Conservation (phyloP, 371 early-diverging fungal species). For the Massospora cicadina region DNA sequence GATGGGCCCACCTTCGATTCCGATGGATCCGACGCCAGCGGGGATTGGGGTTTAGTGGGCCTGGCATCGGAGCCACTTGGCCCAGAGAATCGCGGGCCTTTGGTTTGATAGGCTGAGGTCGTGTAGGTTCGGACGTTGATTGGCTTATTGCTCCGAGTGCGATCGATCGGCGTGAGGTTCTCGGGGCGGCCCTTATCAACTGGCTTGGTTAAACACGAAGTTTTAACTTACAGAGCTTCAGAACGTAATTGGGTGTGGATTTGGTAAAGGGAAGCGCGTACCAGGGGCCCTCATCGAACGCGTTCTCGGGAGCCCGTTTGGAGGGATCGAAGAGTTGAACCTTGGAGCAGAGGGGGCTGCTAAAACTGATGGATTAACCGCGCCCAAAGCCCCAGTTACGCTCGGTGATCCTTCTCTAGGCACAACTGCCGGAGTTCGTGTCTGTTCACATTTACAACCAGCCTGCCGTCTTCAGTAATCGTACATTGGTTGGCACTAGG, state of each 20-base stretch:
- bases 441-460: background rate
- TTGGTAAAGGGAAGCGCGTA: background rate
- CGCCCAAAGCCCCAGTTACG: background rate
- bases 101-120: background rate
- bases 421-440: background rate
- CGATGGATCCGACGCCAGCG: background rate
- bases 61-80: background rate
- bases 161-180: background rate
- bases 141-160: background rate
- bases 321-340: constrained; percentile 4
- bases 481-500: background rate
- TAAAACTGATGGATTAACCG: background rate
- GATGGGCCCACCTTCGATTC: no score
- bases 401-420: background rate
- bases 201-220: background rate
- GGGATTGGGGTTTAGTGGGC: background rate
- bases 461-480: constrained; percentile 5
- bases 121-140: background rate
- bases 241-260: background rate
- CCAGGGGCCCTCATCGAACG: background rate
- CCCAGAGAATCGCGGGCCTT: background rate
- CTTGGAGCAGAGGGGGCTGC: constrained; percentile 1
- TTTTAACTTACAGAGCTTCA: background rate
- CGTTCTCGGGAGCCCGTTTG: background rate
- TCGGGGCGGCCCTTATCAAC: background rate